Evolutionary conservation across 2,329 filamentous ascomycete genomes (phyloP).

Genomic region (Colletotrichum eleusines): DNA sequence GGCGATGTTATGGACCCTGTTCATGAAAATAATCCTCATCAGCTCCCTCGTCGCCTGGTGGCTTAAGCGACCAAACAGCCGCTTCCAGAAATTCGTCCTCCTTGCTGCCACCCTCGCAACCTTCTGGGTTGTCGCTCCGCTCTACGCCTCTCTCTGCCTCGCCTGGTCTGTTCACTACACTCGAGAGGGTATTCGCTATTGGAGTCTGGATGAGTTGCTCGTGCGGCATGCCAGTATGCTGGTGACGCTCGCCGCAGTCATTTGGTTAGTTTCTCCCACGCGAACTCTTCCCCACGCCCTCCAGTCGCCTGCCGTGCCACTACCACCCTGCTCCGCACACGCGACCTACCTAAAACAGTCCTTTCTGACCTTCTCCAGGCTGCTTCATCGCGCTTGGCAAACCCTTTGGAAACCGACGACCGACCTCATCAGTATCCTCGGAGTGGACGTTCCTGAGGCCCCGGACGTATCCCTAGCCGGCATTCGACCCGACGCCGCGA

Average conservation of each 20-base stretch:
- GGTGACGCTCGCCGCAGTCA: slow-evolving; percentile 63
- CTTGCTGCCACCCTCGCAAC: slow-evolving; percentile 38
- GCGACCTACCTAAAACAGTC: not conserved
- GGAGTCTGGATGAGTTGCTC: slow-evolving; percentile 61
- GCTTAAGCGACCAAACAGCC: slow-evolving; percentile 40
- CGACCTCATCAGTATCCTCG: slow-evolving; percentile 89
- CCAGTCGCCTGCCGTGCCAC: slow-evolving; percentile 19
- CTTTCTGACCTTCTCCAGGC: slow-evolving; percentile 62
- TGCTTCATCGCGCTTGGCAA: slow-evolving; percentile 86
- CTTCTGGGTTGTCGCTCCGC: slow-evolving; percentile 41
- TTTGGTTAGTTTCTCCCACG: slow-evolving; percentile 59
- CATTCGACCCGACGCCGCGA: slow-evolving; percentile 87
- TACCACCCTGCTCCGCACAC: not conserved
- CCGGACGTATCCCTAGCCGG: slow-evolving; percentile 92
- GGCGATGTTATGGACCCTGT: slow-evolving; percentile 44
- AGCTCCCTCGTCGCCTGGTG: slow-evolving; percentile 43
- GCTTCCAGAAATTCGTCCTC: slow-evolving; percentile 39
- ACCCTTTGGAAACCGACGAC: slow-evolving; percentile 92
- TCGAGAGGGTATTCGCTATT: slow-evolving; percentile 42
- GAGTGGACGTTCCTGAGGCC: slow-evolving; percentile 91
- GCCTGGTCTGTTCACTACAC: slow-evolving; percentile 41
- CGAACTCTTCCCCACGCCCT: slow-evolving; percentile 17
- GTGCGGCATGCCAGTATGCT: slow-evolving; percentile 67
- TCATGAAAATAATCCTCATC: slow-evolving; percentile 42
- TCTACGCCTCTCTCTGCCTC: slow-evolving; percentile 35